Evolutionary conservation across 192 early-diverging fungal genomes (phyloP).

Genomic region (Endogone sp.): DNA sequence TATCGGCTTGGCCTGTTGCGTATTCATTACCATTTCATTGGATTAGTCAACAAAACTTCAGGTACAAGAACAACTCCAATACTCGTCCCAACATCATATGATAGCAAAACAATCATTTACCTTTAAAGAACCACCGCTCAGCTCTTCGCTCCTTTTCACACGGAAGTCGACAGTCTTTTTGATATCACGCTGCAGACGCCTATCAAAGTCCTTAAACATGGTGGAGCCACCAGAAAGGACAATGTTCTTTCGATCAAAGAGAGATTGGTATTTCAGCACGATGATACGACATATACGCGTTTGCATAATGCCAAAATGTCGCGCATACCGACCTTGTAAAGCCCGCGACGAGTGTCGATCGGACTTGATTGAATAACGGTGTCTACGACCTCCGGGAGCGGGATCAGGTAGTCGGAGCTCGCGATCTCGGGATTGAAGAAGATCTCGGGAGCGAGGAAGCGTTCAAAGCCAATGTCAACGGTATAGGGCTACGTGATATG

Average conservation of each 20-base stretch:
- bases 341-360: slow-evolving; percentile 93
- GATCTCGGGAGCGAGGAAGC: slow-evolving; percentile 98
- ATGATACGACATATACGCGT: background rate
- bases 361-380: slow-evolving; percentile 94
- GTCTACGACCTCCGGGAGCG: slow-evolving; percentile 95
- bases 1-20: slow-evolving; percentile 67
- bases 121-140: slow-evolving; percentile 60
- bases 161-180: slow-evolving; percentile 78
- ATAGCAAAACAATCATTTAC: slow-evolving; percentile 12
- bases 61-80: too few species aligned
- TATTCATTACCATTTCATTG: slow-evolving; percentile 19
- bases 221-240: slow-evolving; percentile 98
- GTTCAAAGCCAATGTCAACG: slow-evolving; percentile 97
- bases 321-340: slow-evolving; percentile 74
- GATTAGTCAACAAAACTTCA: too few species aligned
- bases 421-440: slow-evolving; percentile 99
- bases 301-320: too few species aligned
- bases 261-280: background rate
- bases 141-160: slow-evolving; percentile 66
- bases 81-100: slow-evolving; percentile 16
- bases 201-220: slow-evolving; percentile 98
- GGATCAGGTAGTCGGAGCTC: slow-evolving; percentile 93
- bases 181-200: slow-evolving; percentile 93
- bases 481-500: slow-evolving; percentile 66
- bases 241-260: slow-evolving; percentile 72